phyloP scores from a whole-genome alignment of 164 flowering plant genomes.

The Aristolochia contorta region DNA sequence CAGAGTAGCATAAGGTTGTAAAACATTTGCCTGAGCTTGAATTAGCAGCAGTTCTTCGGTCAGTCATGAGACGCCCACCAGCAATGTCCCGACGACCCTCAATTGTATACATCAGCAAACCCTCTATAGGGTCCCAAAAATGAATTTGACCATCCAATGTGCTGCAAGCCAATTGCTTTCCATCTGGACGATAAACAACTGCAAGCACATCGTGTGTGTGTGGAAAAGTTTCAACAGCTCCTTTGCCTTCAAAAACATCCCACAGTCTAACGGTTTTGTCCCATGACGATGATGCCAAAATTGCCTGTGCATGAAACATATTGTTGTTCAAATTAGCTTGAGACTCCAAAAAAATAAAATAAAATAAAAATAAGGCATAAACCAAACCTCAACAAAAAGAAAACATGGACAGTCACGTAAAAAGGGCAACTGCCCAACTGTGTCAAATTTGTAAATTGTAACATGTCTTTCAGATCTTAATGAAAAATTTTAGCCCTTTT shows the following conservation, averaged over 20 bases:
- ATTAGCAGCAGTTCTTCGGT: constrained; percentile 88
- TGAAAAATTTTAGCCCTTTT: too few relatives aligned
- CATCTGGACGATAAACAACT: constrained; percentile 90
- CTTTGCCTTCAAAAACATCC: constrained; percentile 92
- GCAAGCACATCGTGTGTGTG: constrained; percentile 97
- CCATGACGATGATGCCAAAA: constrained; percentile 96
- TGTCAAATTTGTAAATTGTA: too few relatives aligned
- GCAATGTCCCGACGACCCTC: constrained; percentile 97
- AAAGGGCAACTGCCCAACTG: too few relatives aligned
- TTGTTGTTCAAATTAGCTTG: too few relatives aligned
- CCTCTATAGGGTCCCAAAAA: constrained; percentile 95
- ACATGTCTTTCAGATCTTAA: too few relatives aligned
- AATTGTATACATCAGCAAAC: constrained; percentile 76
- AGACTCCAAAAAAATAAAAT: too few relatives aligned
- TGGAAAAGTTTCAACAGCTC: constrained; percentile 77
- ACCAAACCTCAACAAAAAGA: too few relatives aligned
- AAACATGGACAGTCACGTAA: too few relatives aligned
- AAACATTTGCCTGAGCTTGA: constrained; percentile 88
- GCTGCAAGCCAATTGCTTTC: constrained; percentile 89
- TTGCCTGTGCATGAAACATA: constrained; percentile 30
- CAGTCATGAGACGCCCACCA: constrained; percentile 96
- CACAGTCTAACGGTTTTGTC: constrained; percentile 88
- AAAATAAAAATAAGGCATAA: too few relatives aligned
- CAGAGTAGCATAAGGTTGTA: constrained; percentile 86
- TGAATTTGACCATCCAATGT: constrained; percentile 89